phyloP scores from a whole-genome alignment of 2,329 filamentous ascomycete genomes.

The Magnaporthales sp. region DNA sequence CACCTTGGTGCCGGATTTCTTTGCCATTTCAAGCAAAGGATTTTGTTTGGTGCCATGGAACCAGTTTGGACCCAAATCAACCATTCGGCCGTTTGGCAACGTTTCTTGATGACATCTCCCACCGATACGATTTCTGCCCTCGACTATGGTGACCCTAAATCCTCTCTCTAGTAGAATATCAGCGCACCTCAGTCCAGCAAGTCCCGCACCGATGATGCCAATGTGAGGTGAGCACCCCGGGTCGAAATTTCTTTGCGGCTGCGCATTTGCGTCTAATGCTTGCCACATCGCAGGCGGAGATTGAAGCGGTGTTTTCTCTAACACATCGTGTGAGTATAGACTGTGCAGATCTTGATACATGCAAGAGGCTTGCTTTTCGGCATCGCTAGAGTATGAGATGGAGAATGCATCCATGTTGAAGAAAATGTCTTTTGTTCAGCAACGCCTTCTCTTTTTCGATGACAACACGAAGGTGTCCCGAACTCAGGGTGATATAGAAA shows the following conservation, averaged over 20 bases:
- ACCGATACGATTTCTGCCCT: conserved; percentile 58
- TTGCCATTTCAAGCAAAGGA: conserved; percentile 59
- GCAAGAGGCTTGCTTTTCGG: conserved; percentile 32
- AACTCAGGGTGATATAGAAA: background rate
- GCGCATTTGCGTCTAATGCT: background rate
- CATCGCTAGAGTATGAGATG: conserved; percentile 36
- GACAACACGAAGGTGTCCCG: background rate
- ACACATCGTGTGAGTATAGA: conserved; percentile 26
- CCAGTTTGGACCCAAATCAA: conserved; percentile 69
- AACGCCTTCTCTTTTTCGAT: background rate
- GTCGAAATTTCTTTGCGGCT: background rate
- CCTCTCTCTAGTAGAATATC: conserved; percentile 57
- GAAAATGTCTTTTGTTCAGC: background rate
- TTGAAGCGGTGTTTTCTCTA: conserved; percentile 11
- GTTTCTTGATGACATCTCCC: conserved; percentile 50
- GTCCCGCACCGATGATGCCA: conserved; percentile 61
- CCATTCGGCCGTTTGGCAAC: conserved; percentile 36
- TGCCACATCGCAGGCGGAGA: background rate
- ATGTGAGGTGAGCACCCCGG: conserved; percentile 37
- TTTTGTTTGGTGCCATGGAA: conserved; percentile 67
- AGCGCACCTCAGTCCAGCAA: conserved; percentile 63
- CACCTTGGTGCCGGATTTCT: conserved; percentile 44
- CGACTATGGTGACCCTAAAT: conserved; percentile 59
- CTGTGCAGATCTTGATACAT: conserved; percentile 41
- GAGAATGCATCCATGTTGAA: conserved; percentile 42